These are phyloP conservation scores for Stygiomarasmius scandens DNA, from an alignment of 1,284 basidiomycete genomes.

Conservation along the genomic window DNA sequence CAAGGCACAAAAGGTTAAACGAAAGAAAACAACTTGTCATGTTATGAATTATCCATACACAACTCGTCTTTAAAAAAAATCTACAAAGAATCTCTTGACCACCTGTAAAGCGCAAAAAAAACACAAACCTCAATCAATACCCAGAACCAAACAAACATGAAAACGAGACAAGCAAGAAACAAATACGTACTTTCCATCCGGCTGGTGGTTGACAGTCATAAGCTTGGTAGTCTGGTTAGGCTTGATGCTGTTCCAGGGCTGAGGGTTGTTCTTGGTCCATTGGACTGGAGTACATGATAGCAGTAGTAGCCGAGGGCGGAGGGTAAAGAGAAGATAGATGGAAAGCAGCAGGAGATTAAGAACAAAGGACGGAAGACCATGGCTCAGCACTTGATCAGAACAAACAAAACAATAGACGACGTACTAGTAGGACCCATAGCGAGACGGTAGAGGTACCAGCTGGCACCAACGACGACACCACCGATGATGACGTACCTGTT, in stretches of 20 bases:
- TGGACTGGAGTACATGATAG: constrained; percentile 18
- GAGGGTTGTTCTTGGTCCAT: constrained; percentile 27
- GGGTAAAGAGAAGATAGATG: not conserved
- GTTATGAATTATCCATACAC: not conserved
- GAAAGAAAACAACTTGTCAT: not conserved
- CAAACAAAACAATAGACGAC: constrained; percentile 14
- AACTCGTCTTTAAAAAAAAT: not conserved
- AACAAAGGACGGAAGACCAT: no score
- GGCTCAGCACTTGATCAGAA: no score
- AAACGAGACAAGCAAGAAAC: not conserved
- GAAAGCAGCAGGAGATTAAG: no score
- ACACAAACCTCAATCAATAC: no score
- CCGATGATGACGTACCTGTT: constrained; percentile 24
- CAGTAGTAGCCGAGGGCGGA: constrained; percentile 12
- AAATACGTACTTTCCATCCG: constrained; percentile 16
- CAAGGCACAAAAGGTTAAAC: not conserved
- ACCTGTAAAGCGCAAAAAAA: constrained; percentile 11
- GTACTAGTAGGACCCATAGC: constrained; percentile 28
- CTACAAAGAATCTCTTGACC: constrained; percentile 20
- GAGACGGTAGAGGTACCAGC: constrained; percentile 25
- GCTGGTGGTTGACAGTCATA: constrained; percentile 23
- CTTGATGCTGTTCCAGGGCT: constrained; percentile 26
- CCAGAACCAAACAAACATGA: no score
- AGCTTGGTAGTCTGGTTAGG: constrained; percentile 27
- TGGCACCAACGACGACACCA: constrained; percentile 22